A percentile compares a stretch with the other conserved stretches of the same genome.
Evolutionary conservation across 768 basidiomycete species (phyloP).

Genomic region (Galerina sulciceps): DNA sequence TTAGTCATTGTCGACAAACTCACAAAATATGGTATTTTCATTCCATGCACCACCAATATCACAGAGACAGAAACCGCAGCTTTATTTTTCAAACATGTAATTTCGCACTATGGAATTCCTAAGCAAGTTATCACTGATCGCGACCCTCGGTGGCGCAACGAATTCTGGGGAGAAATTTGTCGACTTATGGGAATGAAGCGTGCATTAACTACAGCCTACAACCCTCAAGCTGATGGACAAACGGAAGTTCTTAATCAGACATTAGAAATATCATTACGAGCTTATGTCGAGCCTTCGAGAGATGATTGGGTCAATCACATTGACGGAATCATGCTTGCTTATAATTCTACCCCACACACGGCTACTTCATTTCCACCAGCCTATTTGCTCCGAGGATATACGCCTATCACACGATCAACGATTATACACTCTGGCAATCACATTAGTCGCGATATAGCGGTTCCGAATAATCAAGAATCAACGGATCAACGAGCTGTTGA

Average conservation of each 20-base stretch:
- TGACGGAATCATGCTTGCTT: conserved; percentile 27
- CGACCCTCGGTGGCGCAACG: conserved; percentile 28
- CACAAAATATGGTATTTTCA: conserved; percentile 44
- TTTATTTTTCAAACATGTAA: conserved; percentile 33
- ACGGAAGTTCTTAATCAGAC: conserved; percentile 36
- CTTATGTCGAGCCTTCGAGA: conserved; percentile 26
- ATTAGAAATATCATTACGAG: conserved; percentile 32
- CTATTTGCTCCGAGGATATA: conserved; percentile 29
- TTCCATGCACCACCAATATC: conserved; percentile 32
- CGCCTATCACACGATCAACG: conserved; percentile 19
- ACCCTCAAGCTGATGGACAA: conserved; percentile 41
- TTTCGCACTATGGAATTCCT: conserved; percentile 26
- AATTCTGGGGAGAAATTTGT: conserved; percentile 32
- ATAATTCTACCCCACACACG: conserved; percentile 33
- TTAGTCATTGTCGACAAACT: conserved; percentile 39
- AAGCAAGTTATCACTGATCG: conserved; percentile 32
- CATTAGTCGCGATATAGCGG: background rate
- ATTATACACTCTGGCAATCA: conserved; percentile 1
- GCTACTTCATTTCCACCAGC: conserved; percentile 30
- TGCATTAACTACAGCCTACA: conserved; percentile 29
- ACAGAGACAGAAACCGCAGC: conserved; percentile 29
- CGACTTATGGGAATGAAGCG: conserved; percentile 27
- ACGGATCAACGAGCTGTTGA: background rate
- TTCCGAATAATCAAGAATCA: background rate
- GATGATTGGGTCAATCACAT: conserved; percentile 30